phyloP scores from a whole-genome alignment of 148 eudicot species.

The Chenopodium suecicum region DNA sequence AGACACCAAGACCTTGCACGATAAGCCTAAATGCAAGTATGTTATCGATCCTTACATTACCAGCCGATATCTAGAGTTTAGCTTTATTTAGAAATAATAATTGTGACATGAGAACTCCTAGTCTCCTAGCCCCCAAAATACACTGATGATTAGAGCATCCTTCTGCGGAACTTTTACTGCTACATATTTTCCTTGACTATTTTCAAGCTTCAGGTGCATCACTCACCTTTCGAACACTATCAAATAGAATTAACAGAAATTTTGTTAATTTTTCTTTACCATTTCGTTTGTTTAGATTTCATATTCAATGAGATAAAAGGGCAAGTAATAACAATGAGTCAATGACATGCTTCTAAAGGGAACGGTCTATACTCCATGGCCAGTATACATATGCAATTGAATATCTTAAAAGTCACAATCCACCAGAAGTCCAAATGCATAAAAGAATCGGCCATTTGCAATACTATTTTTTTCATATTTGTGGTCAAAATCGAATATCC shows the following conservation, averaged over 20 bases:
- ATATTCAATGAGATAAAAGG: neutral
- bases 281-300: neutral
- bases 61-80: neutral
- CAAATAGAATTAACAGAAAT: neutral
- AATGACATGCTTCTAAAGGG: neutral
- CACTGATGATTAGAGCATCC: neutral
- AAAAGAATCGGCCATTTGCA: neutral
- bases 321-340: neutral
- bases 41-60: neutral
- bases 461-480: neutral
- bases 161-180: no score
- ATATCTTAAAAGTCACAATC: neutral
- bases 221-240: neutral
- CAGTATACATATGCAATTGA: neutral
- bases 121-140: neutral
- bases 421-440: no score
- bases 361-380: neutral
- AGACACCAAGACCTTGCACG: neutral
- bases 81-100: neutral
- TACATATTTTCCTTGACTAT: no score
- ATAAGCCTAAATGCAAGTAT: neutral
- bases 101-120: neutral
- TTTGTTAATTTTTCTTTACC: neutral
- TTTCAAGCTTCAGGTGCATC: neutral
- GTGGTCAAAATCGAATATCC: neutral